phyloP scores from a whole-genome alignment of 2,329 filamentous ascomycete genomes.

The Aspergillus sp. region DNA sequence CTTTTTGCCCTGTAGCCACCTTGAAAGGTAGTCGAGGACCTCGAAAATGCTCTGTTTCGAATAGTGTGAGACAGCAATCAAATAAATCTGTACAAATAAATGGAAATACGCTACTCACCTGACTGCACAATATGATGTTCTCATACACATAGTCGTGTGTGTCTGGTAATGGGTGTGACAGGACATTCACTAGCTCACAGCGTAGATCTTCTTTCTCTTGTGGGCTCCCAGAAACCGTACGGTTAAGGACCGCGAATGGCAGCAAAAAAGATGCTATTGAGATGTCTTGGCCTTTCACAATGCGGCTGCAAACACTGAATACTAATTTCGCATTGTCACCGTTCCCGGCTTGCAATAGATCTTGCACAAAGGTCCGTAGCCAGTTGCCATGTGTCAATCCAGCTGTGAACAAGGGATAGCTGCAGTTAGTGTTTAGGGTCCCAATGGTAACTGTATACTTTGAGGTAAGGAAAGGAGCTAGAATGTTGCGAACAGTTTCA shows the following conservation, averaged over 20 bases:
- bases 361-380: slow-evolving; percentile 77
- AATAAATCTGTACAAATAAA: not conserved
- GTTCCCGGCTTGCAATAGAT: slow-evolving; percentile 77
- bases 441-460: slow-evolving; percentile 73
- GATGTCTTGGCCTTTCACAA: slow-evolving; percentile 82
- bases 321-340: slow-evolving; percentile 73
- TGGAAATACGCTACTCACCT: slow-evolving; percentile 57
- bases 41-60: slow-evolving; percentile 74
- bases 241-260: slow-evolving; percentile 82
- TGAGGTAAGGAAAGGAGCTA: slow-evolving; percentile 87
- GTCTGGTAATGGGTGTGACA: slow-evolving; percentile 63
- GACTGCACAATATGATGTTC: slow-evolving; percentile 79
- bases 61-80: not conserved
- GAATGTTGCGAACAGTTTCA: slow-evolving; percentile 72
- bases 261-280: slow-evolving; percentile 85
- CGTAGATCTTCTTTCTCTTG: slow-evolving; percentile 65
- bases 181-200: slow-evolving; percentile 72
- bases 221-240: slow-evolving; percentile 72
- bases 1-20: slow-evolving; percentile 82
- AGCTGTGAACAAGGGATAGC: slow-evolving; percentile 77
- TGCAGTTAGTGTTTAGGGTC: slow-evolving; percentile 53
- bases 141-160: slow-evolving; percentile 64
- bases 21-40: slow-evolving; percentile 85
- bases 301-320: slow-evolving; percentile 77
- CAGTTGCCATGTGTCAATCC: slow-evolving; percentile 73